Conservation (phyloP, 164 flowering plant genomes). For the Tinospora cordifolia region DNA sequence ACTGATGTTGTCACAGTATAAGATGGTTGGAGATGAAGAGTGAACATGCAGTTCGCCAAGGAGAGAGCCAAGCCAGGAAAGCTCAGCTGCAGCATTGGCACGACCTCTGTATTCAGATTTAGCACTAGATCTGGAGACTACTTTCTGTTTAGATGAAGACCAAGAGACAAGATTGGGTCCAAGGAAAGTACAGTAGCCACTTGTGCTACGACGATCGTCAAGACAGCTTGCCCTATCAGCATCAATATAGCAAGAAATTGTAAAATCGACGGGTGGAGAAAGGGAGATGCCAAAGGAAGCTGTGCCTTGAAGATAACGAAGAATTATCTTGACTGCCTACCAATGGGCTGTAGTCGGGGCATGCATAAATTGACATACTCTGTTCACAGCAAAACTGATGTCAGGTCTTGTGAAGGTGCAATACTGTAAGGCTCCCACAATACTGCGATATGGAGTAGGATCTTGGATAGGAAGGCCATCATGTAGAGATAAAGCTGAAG, state of each 20-base stretch:
- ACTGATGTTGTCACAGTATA: too few species aligned
- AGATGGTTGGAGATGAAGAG: too few species aligned
- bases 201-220: background rate
- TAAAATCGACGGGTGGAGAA: background rate
- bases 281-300: background rate
- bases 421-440: background rate
- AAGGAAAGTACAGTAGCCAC: background rate
- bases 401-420: background rate
- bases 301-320: background rate
- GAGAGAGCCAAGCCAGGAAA: background rate
- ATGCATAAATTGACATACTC: background rate
- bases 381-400: background rate
- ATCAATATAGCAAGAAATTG: background rate
- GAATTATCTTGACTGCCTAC: background rate
- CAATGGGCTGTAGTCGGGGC: background rate
- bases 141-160: background rate
- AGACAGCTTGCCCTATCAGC: background rate
- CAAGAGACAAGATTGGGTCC: background rate
- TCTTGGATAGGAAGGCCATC: background rate
- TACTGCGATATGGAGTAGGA: background rate
- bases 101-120: background rate
- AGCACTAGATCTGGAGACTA: background rate
- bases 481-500: background rate
- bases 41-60: too few species aligned
- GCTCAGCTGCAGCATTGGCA: background rate